These are phyloP conservation scores for Aspergillus unguis DNA, from an alignment of 2,329 filamentous ascomycete genomes.

Conservation along the genomic window DNA sequence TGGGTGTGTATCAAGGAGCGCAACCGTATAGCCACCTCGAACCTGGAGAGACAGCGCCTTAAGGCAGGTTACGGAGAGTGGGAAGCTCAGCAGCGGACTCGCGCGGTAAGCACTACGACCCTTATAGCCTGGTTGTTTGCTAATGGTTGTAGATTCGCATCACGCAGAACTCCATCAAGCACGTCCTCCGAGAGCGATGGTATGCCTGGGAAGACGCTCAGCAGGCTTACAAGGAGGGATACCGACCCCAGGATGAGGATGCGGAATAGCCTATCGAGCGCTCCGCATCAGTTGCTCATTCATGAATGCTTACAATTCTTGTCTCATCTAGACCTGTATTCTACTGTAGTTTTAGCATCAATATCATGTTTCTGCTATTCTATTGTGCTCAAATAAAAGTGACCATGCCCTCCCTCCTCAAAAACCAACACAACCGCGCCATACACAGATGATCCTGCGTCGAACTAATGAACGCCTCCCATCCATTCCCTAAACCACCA, in stretches of 20 bases:
- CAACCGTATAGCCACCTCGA: slow-evolving; percentile 81
- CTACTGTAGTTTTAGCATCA: slow-evolving; percentile 4
- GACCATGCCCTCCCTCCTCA: neutral
- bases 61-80: slow-evolving; percentile 70
- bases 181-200: slow-evolving; percentile 79
- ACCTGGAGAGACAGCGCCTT: slow-evolving; percentile 63
- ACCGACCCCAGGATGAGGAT: slow-evolving; percentile 34
- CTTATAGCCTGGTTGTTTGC: too few species aligned
- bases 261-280: slow-evolving; percentile 2
- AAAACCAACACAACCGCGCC: neutral
- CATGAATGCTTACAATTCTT: neutral
- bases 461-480: neutral
- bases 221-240: slow-evolving; percentile 35
- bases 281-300: neutral
- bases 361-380: too few species aligned
- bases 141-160: slow-evolving; percentile 58
- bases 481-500: neutral
- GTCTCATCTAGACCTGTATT: slow-evolving; percentile 4
- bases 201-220: slow-evolving; percentile 66
- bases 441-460: neutral
- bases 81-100: slow-evolving; percentile 63
- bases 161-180: slow-evolving; percentile 81
- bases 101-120: slow-evolving; percentile 53
- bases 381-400: neutral
- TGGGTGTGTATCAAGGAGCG: slow-evolving; percentile 90